Percentiles rank a stretch among this genome's conserved stretches.
Evolutionary conservation across 225 moss, liverwort and hornwort genomes (phyloP).

Genomic region (Lunularia cruciata): DNA sequence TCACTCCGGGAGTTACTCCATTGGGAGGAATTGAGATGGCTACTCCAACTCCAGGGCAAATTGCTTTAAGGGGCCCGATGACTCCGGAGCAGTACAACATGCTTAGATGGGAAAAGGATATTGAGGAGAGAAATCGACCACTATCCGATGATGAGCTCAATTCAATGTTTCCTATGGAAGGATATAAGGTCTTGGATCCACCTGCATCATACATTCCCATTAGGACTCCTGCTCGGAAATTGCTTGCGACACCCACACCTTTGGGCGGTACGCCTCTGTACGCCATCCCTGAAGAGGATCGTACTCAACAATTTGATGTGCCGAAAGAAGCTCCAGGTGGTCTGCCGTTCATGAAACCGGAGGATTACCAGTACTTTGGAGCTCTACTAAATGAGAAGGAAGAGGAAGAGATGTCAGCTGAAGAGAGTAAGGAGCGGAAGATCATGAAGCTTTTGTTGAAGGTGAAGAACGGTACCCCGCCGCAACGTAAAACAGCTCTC

Average conservation of each 20-base stretch:
- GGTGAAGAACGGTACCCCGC: conserved; percentile 98
- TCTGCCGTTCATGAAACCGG: conserved; percentile 92
- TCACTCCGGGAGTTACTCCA: conserved; percentile 95
- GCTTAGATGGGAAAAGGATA: conserved; percentile 99
- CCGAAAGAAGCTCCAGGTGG: conserved; percentile 99
- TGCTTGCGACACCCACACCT: conserved; percentile 97
- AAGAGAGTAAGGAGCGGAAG: conserved; percentile 98
- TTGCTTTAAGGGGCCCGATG: conserved; percentile 94
- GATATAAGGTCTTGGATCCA: conserved; percentile 87
- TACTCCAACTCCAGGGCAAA: conserved; percentile 98
- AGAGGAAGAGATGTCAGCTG: conserved; percentile 92
- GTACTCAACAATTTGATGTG: conserved; percentile 87
- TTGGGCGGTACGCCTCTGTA: conserved; percentile 96
- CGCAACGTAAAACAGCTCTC: conserved; percentile 90
- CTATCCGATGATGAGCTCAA: conserved; percentile 90
- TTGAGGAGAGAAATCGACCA: conserved; percentile 95
- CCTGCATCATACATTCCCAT: conserved; percentile 98
- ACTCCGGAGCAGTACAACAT: conserved; percentile 99
- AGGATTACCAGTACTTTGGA: conserved; percentile 99
- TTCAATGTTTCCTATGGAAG: conserved; percentile 99
- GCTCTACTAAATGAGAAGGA: conserved; percentile 94
- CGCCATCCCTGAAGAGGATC: conserved; percentile 95
- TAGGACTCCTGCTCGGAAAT: conserved; percentile 91
- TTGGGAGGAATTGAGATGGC: conserved; percentile 95
- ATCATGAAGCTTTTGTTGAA: conserved; percentile 98